Conservation (phyloP, 2,329 filamentous ascomycete genomes). For the Phialocephala sp. region DNA sequence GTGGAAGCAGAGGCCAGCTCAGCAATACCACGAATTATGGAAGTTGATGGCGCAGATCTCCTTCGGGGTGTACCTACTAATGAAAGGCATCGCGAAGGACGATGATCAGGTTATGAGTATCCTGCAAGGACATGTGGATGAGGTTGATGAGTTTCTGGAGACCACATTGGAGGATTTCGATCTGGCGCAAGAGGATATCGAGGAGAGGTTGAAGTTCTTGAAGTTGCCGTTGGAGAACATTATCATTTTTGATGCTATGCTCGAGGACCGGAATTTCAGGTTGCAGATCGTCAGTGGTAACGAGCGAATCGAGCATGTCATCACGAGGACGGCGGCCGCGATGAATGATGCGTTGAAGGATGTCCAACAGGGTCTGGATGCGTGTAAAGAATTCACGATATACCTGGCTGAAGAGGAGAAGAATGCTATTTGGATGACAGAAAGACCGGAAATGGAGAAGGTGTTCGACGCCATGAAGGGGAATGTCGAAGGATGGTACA, state of each 20-base stretch:
- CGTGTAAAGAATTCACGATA: constrained; percentile 75
- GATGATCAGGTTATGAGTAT: constrained; percentile 88
- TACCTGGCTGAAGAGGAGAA: constrained; percentile 74
- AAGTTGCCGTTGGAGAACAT: constrained; percentile 84
- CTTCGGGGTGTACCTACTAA: constrained; percentile 88
- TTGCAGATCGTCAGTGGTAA: constrained; percentile 85
- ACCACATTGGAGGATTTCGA: constrained; percentile 84
- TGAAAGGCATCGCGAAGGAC: constrained; percentile 86
- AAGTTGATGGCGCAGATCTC: constrained; percentile 92
- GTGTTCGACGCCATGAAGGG: constrained; percentile 91
- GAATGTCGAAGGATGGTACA: constrained; percentile 89
- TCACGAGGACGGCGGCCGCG: constrained; percentile 76
- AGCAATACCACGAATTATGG: constrained; percentile 84
- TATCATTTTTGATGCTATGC: constrained; percentile 82
- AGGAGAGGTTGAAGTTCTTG: constrained; percentile 78
- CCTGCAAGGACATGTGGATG: constrained; percentile 89
- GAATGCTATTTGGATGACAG: constrained; percentile 62
- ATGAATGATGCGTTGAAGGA: constrained; percentile 82
- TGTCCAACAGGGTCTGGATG: constrained; percentile 76
- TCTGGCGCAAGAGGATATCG: constrained; percentile 78
- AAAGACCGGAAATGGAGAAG: constrained; percentile 67
- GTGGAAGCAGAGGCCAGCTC: constrained; percentile 78
- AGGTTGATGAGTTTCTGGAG: constrained; percentile 90
- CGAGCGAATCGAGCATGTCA: constrained; percentile 87
- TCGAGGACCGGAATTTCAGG: constrained; percentile 84